Percentiles rank a stretch among this genome's conserved stretches.
phyloP scores from a whole-genome alignment of 805 yeast species.

The Barnettozyma botsteinii region DNA sequence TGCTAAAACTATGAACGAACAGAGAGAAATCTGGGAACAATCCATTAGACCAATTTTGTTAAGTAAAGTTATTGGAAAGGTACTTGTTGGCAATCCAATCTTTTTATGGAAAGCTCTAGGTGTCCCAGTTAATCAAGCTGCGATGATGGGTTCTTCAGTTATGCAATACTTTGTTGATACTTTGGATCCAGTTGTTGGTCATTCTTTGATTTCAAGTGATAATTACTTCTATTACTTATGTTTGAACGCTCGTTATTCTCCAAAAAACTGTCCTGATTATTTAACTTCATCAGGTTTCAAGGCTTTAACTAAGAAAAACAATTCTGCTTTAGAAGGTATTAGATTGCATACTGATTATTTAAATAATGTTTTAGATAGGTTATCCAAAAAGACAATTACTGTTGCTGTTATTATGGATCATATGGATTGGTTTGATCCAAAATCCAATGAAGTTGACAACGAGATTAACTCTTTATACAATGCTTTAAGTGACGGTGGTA shows the following conservation, averaged over 20 bases:
- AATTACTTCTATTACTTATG: slow-evolving; percentile 75
- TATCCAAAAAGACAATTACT: slow-evolving; percentile 56
- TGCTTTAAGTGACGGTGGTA: slow-evolving; percentile 61
- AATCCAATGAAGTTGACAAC: slow-evolving; percentile 53
- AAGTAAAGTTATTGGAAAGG: slow-evolving; percentile 60
- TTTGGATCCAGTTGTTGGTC: slow-evolving; percentile 63
- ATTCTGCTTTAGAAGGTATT: slow-evolving; percentile 58
- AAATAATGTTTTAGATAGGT: slow-evolving; percentile 66
- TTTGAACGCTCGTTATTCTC: slow-evolving; percentile 54
- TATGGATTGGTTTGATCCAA: slow-evolving; percentile 84
- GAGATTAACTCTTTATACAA: slow-evolving; percentile 61
- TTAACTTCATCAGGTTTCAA: slow-evolving; percentile 54
- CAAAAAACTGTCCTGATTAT: slow-evolving; percentile 70
- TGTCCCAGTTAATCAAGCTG: slow-evolving; percentile 82
- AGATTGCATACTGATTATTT: slow-evolving; percentile 76
- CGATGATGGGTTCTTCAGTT: slow-evolving; percentile 70
- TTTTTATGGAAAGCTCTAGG: slow-evolving; percentile 86
- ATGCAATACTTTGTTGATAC: slow-evolving; percentile 71
- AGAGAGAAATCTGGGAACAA: slow-evolving; percentile 55
- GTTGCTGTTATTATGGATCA: slow-evolving; percentile 86
- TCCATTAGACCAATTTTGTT: slow-evolving; percentile 63
- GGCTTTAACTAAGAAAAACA: slow-evolving; percentile 35
- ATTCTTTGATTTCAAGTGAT: slow-evolving; percentile 60
- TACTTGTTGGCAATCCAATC: slow-evolving; percentile 75
- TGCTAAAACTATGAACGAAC: slow-evolving; percentile 55